These are phyloP conservation scores for Alternaria atra DNA, from an alignment of 2,329 filamentous ascomycete genomes.

Conservation along the genomic window DNA sequence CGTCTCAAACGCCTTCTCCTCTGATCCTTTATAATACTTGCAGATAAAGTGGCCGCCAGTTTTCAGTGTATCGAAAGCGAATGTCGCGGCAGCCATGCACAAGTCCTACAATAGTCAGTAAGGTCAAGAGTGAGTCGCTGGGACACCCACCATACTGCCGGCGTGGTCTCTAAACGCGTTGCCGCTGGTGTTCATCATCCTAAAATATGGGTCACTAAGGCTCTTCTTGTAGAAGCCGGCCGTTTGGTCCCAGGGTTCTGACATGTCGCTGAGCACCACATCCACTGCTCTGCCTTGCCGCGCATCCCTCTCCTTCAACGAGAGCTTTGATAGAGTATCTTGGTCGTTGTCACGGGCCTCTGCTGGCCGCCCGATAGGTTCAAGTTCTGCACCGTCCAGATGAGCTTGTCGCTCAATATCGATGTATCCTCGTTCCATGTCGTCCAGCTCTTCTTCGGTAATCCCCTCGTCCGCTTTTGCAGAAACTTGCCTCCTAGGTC, in stretches of 20 bases:
- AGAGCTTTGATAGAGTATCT: conserved; percentile 35
- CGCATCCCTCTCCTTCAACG: conserved; percentile 47
- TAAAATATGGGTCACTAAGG: conserved; percentile 93
- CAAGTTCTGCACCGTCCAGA: conserved; percentile 38
- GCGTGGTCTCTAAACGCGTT: conserved; percentile 86
- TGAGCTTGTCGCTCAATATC: conserved; percentile 67
- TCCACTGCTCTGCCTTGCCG: conserved; percentile 73
- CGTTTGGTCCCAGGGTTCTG: conserved; percentile 89
- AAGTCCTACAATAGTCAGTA: conserved; percentile 72
- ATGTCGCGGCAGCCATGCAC: conserved; percentile 83
- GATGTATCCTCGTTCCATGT: conserved; percentile 67
- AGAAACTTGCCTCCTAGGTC: conserved; percentile 52
- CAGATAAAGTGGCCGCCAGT: conserved; percentile 90
- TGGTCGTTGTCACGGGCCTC: conserved; percentile 31
- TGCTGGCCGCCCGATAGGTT: conserved; percentile 23
- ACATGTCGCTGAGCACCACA: conserved; percentile 99
- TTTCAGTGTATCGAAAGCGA: conserved; percentile 84
- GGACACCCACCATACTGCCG: conserved; percentile 84
- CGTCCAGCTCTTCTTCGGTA: conserved; percentile 53
- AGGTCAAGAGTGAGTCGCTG: neutral
- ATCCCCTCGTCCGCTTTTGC: conserved; percentile 37
- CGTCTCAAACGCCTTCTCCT: conserved; percentile 82
- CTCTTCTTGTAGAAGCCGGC: conserved; percentile 82
- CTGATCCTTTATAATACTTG: conserved; percentile 94
- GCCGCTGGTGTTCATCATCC: conserved; percentile 99